Evolutionary conservation across 371 early-diverging fungal genomes (phyloP).

Genomic region (Saksenaea oblongispora): DNA sequence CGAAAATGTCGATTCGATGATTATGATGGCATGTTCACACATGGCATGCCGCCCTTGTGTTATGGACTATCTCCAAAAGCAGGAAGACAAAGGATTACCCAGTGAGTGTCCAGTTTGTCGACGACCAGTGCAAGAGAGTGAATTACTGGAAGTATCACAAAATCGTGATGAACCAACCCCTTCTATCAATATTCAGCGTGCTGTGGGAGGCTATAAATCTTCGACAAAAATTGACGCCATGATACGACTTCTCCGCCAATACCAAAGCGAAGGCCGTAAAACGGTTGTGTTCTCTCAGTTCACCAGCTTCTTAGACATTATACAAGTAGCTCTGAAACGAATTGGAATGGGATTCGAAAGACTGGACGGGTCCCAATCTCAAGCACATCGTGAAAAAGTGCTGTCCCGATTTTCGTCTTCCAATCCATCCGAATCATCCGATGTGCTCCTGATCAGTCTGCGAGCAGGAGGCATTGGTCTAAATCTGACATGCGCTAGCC

Average conservation of each 20-base stretch:
- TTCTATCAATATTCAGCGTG: conserved; percentile 37
- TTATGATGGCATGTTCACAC: conserved; percentile 69
- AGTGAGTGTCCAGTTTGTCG: conserved; percentile 70
- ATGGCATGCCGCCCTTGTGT: conserved; percentile 65
- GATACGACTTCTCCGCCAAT: conserved; percentile 43
- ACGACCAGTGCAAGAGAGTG: conserved; percentile 46
- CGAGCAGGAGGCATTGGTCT: conserved; percentile 90
- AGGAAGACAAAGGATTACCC: conserved; percentile 52
- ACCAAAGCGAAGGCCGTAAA: conserved; percentile 36
- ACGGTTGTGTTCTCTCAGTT: conserved; percentile 88
- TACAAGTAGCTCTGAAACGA: conserved; percentile 55
- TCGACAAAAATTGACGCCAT: conserved; percentile 70
- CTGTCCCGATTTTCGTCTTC: conserved; percentile 54
- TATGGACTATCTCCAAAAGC: conserved; percentile 57
- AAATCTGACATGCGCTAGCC: conserved; percentile 80
- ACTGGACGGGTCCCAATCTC: conserved; percentile 71
- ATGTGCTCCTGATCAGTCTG: conserved; percentile 80
- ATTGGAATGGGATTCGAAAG: conserved; percentile 59
- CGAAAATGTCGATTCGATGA: conserved; percentile 51
- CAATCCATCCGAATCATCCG: conserved; percentile 30
- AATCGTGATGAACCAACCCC: conserved; percentile 2
- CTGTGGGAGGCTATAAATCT: conserved; percentile 52
- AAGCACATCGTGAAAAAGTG: conserved; percentile 60
- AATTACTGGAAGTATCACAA: conserved; percentile 52
- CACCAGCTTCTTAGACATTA: conserved; percentile 72